These are phyloP conservation scores for Chalciporus piperatus DNA, from an alignment of 768 basidiomycete species.

Conservation along the genomic window DNA sequence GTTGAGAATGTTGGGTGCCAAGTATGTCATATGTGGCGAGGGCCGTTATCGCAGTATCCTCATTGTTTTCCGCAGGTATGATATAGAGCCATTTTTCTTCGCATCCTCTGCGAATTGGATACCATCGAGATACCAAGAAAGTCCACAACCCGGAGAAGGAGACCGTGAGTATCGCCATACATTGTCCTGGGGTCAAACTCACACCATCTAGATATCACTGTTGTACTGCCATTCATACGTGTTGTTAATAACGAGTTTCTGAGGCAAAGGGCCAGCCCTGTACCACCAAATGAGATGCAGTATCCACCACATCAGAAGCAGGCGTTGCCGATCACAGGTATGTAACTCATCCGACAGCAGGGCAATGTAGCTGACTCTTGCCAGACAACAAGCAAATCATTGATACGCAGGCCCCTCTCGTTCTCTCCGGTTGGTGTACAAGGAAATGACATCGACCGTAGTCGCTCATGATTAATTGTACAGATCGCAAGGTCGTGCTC, in stretches of 20 bases:
- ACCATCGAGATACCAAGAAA: conserved; percentile 42
- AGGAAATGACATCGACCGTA: not conserved
- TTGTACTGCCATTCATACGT: conserved; percentile 42
- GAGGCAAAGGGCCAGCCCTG: conserved; percentile 9
- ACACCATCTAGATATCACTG: conserved; percentile 38
- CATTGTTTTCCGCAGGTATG: conserved; percentile 27
- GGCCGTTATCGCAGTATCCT: not conserved
- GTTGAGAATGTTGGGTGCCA: conserved; percentile 37
- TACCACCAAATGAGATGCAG: conserved; percentile 15
- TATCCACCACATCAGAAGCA: conserved; percentile 2
- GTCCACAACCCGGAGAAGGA: conserved; percentile 20
- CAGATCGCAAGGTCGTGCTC: conserved; percentile 25
- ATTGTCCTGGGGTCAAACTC: not conserved
- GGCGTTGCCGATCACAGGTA: conserved; percentile 16
- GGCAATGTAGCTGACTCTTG: not conserved
- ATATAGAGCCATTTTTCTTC: conserved; percentile 45
- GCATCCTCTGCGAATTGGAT: conserved; percentile 43
- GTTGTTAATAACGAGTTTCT: conserved; percentile 33
- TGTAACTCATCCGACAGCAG: not conserved
- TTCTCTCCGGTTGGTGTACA: conserved; percentile 18
- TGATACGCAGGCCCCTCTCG: conserved; percentile 34
- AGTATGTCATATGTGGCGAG: conserved; percentile 18
- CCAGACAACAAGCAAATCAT: conserved; percentile 26
- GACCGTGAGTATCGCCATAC: conserved; percentile 36
- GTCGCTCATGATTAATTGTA: not conserved